Percentiles rank a stretch among this genome's conserved stretches.
Evolutionary conservation across 345 rosid genomes (phyloP).

Genomic region (Salix purpurea): DNA sequence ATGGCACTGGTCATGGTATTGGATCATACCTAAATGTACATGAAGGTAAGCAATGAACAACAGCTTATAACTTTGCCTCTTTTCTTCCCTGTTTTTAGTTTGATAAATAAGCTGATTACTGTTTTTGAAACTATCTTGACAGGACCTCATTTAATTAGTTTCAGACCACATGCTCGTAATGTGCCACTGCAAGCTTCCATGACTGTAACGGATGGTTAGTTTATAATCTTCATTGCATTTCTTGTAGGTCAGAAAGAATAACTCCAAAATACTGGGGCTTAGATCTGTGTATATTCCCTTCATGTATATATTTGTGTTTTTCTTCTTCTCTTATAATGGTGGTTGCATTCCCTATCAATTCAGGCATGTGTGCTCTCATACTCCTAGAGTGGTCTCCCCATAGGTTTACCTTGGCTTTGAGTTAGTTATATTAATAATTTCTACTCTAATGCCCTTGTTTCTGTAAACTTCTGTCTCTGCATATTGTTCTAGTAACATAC

Average conservation of each 20-base stretch:
- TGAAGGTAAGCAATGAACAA: conserved; percentile 60
- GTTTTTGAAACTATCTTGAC: conserved; percentile 22
- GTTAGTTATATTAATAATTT: too few relatives aligned
- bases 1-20: conserved; percentile 98
- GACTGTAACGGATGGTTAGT: conserved; percentile 97
- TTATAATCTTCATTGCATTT: not conserved
- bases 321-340: not conserved
- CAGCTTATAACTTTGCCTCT: not conserved
- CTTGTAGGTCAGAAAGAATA: not conserved
- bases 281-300: not conserved
- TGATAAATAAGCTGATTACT: conserved; percentile 5
- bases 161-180: conserved; percentile 71
- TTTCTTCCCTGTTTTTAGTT: not conserved
- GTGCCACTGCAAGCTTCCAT: conserved; percentile 94
- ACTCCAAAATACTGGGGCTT: not conserved
- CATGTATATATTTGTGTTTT: not conserved
- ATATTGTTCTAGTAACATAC: not conserved
- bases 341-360: too few relatives aligned
- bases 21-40: conserved; percentile 95
- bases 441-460: not conserved
- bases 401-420: too few relatives aligned
- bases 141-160: conserved; percentile 95
- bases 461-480: not conserved
- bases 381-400: too few relatives aligned
- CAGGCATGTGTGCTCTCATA: too few relatives aligned